Base-by-base conservation (phyloP, 208 protist species). In the Crithidia expoeki region DNA sequence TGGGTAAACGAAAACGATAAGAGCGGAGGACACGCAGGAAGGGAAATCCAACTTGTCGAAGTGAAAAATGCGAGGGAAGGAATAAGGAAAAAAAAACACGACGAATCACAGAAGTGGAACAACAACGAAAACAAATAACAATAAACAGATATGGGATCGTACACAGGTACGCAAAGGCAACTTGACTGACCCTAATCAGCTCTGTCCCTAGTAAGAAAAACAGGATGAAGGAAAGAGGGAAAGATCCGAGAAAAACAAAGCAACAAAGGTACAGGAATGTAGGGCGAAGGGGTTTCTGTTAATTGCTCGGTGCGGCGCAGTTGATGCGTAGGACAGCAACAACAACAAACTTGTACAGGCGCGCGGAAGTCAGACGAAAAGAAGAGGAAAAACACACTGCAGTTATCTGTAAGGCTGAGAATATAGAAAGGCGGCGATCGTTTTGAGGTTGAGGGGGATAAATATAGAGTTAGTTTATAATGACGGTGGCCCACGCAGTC, bases 91-190 rank as follows among this genome's bases (percentile, higher is more conserved):
- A 33, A 49, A 63, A 36, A 51, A 40, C 4, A 23, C 11, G 27
- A 38, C 5, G 5, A 2, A 55, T n/a, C n/a, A n/a, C n/a, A n/a
- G n/a, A n/a, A n/a, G n/a, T n/a, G n/a, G n/a, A n/a, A n/a, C n/a
- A 32, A 27, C 16, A 32, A 55, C 2, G 51, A 4, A 17, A 27
- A 10, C 9, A 4, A 12, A 62, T 0, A 28, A 50, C 27, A n/a
- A 17, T 32, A 65, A 52, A 42, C 11, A 28, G 17, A 42, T 46
- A 60, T 46, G n/a, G 30, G 34, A 32, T 42, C 55, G 30, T 46
- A 60, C 55, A 32, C 55, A 27, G 34, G 34, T 44, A 60, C 55
- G 34, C 55, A 60, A n/a, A 34, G 34, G 21, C 55, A 9, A 42
- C 23, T 19, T 28, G 55, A 44, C 55, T 28, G 34, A 34, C 34